Evolutionary conservation across 2,329 filamentous ascomycete species (phyloP), one percentile per base, ranked within the genome.

Genomic region (Microcyclospora tardicrescens): DNA sequence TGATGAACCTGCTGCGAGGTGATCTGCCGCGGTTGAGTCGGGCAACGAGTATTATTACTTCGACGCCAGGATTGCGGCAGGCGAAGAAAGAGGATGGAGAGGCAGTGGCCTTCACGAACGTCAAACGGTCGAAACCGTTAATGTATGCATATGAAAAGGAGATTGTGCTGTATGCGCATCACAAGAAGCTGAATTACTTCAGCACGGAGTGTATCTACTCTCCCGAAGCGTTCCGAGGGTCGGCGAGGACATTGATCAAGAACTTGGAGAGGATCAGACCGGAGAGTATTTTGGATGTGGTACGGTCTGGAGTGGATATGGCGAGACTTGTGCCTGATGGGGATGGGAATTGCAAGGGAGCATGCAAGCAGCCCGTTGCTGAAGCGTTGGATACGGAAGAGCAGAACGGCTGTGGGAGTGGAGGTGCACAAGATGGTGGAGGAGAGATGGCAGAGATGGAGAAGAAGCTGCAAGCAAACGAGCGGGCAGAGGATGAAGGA

Each of bases 111-210:
- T 55, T 58, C 16, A 91, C 84, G 43, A 85, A 93, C 43, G 89
- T 95, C 48, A 93, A 93, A 66, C 75, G 91, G 47, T 93, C 84
- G 63, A 98, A 98, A 63, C 91, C 91, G 11, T 71, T 98, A 34
- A 96, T 98, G 61, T 98, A 96, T 59, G 87, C 89, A 1, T 98
- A 96, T 57, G 91, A 98, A 59, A 98, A 98, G 65, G 91, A 98
- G 59, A 98, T 98, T 49, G 91, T 98, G 13, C 71, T 98, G 5
- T 98, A 98, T 58, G 91, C 91, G 5, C 84, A 96, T 57, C 86
- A 98, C 67, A 93, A 91, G 63, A 87, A 87, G 60, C 70, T 98
- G 46, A 87, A 96, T 58, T 98, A 98, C 63, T 98, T 98, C 63
- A 94, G 80, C 54, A 98, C 91, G 0, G 91, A 98, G 63, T 98